A percentile compares a stretch with the other conserved stretches of the same genome.
phyloP scores from a whole-genome alignment of 345 rosid genomes.

The Hibiscus trionum region DNA sequence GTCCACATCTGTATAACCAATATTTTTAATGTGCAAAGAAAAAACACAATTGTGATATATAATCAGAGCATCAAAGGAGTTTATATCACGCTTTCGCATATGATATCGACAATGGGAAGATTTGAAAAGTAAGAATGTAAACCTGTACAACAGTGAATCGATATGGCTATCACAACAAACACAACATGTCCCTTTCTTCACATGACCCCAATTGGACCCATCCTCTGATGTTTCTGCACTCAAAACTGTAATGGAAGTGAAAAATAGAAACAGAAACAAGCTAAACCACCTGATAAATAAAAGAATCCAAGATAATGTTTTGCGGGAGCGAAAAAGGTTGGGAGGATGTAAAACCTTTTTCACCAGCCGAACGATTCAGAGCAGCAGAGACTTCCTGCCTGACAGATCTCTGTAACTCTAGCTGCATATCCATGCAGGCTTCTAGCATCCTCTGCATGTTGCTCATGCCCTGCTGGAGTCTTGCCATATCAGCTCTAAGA shows the following conservation, averaged over 20 bases:
- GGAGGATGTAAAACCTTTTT: conserved; percentile 44
- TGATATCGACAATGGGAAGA: not conserved
- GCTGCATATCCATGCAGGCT: conserved; percentile 99
- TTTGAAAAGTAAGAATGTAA: not conserved
- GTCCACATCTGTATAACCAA: conserved; percentile 70
- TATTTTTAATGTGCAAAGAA: not conserved
- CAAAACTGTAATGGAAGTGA: conserved; percentile 35
- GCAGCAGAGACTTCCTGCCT: conserved; percentile 99
- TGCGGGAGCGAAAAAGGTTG: not conserved
- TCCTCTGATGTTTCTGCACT: conserved; percentile 71
- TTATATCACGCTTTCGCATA: not conserved
- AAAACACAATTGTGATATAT: not conserved
- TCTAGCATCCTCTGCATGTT: conserved; percentile 99
- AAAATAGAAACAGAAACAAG: not conserved
- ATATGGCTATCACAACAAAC: conserved; percentile 95
- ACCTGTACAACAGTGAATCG: conserved; percentile 96
- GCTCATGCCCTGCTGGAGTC: conserved; percentile 96
- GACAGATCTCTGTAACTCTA: conserved; percentile 95
- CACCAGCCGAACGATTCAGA: conserved; percentile 67
- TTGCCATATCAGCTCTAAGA: conserved; percentile 82
- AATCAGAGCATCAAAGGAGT: not conserved
- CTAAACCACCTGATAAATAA: not conserved
- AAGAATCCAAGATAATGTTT: not conserved
- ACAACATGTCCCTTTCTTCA: conserved; percentile 90
- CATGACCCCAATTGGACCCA: conserved; percentile 93